Evolutionary conservation across 352 stramenopile genomes (phyloP), one percentile per base, ranked within the genome.

Genomic region (Aphanomyces euteiches): DNA sequence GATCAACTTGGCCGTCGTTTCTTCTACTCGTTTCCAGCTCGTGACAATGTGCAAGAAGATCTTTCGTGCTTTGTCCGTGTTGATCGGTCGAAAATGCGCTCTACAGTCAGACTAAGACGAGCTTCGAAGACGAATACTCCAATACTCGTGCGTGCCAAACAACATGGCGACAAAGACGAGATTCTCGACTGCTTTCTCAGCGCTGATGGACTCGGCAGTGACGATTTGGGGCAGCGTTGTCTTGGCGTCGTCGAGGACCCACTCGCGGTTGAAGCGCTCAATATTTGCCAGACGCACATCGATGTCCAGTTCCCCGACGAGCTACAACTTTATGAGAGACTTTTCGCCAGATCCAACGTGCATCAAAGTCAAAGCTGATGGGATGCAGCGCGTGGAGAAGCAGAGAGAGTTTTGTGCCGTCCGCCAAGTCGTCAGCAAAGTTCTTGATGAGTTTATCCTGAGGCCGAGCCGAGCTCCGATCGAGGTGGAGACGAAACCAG

Each of bases 151-250:
- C 15, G 79, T 66, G 7, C 82, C 79, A 48, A 93, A 93, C 54
- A 93, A 78, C 81, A 93, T 90, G 12, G 81, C 84, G 58, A 90
- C 74, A 50, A 93, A 91, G 1, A 84, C 77, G n/a, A 90, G 60
- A 57, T 93, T 93, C 73, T 93, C 85, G 3, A 75, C 77, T 5
- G 76, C 80, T 38, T 79, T 89, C 47, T 69, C 75, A 10, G 78
- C 78, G 57, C 89, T 80, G 61, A 93, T 92, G 41, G 78, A 89
- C 69, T 92, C 83, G 66, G 76, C 82, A 15, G 82, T 90, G 50
- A 93, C 77, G 4, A 93, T 81, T 48, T 79, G 75, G 6, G 85
- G 85, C 2, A 93, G 57, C 37, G 78, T 72, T 5, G 84, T 83
- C 54, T 93, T 50, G 10, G 47, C 13, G 10, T 13, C 7, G 8